Evolutionary conservation across 2,329 filamentous ascomycete genomes (phyloP).

Genomic region (Monilinia aucupariae): DNA sequence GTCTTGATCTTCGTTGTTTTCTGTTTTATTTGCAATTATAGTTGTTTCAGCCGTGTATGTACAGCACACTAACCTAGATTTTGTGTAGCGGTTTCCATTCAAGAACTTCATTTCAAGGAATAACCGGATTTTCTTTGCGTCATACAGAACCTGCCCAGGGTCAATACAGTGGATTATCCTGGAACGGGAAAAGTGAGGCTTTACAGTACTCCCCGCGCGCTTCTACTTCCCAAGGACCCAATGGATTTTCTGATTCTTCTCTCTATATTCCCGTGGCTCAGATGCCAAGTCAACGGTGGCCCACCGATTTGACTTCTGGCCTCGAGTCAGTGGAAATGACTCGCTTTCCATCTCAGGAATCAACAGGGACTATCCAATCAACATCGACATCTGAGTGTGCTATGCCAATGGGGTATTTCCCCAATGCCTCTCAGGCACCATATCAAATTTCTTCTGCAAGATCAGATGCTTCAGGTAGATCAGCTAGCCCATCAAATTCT

Average conservation of each 20-base stretch:
- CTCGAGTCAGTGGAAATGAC: conserved; percentile 30
- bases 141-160: conserved; percentile 35
- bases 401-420: conserved; percentile 29
- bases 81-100: conserved; percentile 31
- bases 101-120: conserved; percentile 28
- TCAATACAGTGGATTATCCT: conserved; percentile 33
- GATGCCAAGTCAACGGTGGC: conserved; percentile 29
- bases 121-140: conserved; percentile 33
- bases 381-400: conserved; percentile 28
- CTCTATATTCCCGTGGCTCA: conserved; percentile 25
- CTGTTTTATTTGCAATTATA: conserved; percentile 17
- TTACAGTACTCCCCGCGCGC: conserved; percentile 35
- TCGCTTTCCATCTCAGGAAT: conserved; percentile 32
- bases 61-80: conserved; percentile 35
- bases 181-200: conserved; percentile 32
- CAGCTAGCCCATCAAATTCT: conserved; percentile 31
- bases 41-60: conserved; percentile 26
- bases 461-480: conserved; percentile 34
- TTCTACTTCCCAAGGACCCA: conserved; percentile 26
- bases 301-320: conserved; percentile 26
- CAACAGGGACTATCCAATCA: conserved; percentile 27
- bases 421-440: conserved; percentile 29
- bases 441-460: conserved; percentile 34
- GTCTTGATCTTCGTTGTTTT: conserved; percentile 17
- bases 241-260: conserved; percentile 32